Percentiles rank a stretch among this genome's conserved stretches.
Conservation (phyloP, 2,329 filamentous ascomycete species). For the Paraconiothyrium sp. region DNA sequence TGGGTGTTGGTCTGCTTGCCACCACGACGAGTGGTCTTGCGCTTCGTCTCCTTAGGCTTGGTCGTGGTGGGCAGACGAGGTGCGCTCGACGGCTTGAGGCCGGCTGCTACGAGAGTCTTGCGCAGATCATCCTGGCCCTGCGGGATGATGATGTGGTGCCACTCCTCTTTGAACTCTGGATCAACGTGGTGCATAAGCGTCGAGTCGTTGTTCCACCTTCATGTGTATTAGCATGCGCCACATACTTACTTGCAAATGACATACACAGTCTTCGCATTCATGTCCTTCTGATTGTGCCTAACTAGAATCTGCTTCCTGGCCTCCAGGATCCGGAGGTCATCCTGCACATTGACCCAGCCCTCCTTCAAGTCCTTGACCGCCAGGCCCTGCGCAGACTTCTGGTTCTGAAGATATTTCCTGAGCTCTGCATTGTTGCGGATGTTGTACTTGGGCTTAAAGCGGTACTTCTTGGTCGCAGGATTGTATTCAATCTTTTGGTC, state of each 20-base stretch:
- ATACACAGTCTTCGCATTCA: slow-evolving; percentile 77
- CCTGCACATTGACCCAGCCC: slow-evolving; percentile 88
- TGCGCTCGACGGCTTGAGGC: slow-evolving; percentile 85
- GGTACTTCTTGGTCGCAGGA: slow-evolving; percentile 73
- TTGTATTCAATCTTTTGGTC: slow-evolving; percentile 70
- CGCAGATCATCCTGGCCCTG: slow-evolving; percentile 76
- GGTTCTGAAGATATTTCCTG: slow-evolving; percentile 80
- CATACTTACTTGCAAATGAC: slow-evolving; percentile 10
- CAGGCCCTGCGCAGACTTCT: slow-evolving; percentile 82
- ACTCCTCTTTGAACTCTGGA: slow-evolving; percentile 82
- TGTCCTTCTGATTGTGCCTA: slow-evolving; percentile 91
- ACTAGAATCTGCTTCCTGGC: slow-evolving; percentile 81
- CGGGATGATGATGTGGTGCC: slow-evolving; percentile 82
- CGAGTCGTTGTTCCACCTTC: slow-evolving; percentile 81
- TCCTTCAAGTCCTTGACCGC: slow-evolving; percentile 92
- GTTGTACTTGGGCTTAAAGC: slow-evolving; percentile 83
- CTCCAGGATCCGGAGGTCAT: slow-evolving; percentile 81
- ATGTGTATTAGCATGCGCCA: slow-evolving; percentile 13
- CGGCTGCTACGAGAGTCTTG: slow-evolving; percentile 77
- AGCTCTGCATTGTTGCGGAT: slow-evolving; percentile 82
- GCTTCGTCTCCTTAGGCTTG: slow-evolving; percentile 72
- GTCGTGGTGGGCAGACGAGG: slow-evolving; percentile 71
- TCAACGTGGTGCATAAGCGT: slow-evolving; percentile 80
- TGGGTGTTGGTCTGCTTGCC: slow-evolving; percentile 89
- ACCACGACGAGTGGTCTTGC: slow-evolving; percentile 76